These are phyloP conservation scores for Fraxinus angustifolia DNA, from an alignment of 305 asterid species.

Conservation along the genomic window DNA sequence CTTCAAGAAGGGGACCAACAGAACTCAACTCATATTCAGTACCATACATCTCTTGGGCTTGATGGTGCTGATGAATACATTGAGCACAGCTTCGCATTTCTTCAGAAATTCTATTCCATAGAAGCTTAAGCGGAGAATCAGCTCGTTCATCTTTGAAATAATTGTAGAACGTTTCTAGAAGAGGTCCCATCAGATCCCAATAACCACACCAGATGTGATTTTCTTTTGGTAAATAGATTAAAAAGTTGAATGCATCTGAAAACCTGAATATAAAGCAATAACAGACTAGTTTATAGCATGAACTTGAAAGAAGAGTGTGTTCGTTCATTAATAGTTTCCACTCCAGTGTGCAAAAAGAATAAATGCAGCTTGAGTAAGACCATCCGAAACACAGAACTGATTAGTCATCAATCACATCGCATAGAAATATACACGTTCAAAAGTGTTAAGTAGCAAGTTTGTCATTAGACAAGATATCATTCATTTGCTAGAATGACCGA, in stretches of 20 bases:
- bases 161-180: conserved; percentile 85
- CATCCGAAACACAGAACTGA: not conserved
- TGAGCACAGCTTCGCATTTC: conserved; percentile 79
- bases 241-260: conserved; percentile 79
- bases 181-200: conserved; percentile 94
- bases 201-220: conserved; percentile 85
- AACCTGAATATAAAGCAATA: conserved; percentile 52
- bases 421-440: not conserved
- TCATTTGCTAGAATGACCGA: not conserved
- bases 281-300: not conserved
- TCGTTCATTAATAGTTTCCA: not conserved
- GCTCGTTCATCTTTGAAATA: conserved; percentile 57
- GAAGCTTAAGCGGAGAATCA: conserved; percentile 80
- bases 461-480: not conserved
- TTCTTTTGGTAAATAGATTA: conserved; percentile 60
- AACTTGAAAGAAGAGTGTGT: not conserved
- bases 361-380: not conserved
- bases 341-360: conserved; percentile 3
- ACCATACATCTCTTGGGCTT: conserved; percentile 71
- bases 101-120: conserved; percentile 64
- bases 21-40: conserved; percentile 70
- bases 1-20: conserved; percentile 79
- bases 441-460: not conserved
- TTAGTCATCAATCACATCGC: not conserved
- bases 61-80: conserved; percentile 93